A percentile compares a stretch with the other conserved stretches of the same genome.
Conservation (phyloP, 495 filamentous ascomycete species). For the Parmelia sp. region DNA sequence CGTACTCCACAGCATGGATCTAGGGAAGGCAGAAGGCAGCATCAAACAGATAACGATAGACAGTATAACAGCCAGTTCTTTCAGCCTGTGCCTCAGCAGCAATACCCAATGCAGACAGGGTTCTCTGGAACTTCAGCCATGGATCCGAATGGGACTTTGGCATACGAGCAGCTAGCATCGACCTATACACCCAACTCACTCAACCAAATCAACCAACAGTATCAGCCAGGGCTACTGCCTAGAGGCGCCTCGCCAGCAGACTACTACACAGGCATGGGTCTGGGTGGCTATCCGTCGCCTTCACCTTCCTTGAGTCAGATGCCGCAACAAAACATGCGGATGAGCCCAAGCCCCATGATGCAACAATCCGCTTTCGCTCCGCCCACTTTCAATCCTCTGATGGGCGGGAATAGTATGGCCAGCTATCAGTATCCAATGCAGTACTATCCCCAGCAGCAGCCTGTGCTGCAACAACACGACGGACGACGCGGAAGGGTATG, state of each 20-base stretch:
- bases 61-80: constrained; percentile 43
- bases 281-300: constrained; percentile 39
- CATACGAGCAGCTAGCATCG: constrained; percentile 41
- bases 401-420: constrained; percentile 42
- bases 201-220: constrained; percentile 39
- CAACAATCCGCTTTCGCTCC: constrained; percentile 42
- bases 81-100: constrained; percentile 35
- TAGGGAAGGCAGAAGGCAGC: constrained; percentile 36
- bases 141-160: constrained; percentile 36
- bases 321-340: constrained; percentile 34
- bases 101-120: constrained; percentile 30
- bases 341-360: constrained; percentile 40
- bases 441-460: constrained; percentile 44
- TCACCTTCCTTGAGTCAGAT: constrained; percentile 41
- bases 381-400: constrained; percentile 41
- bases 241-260: constrained; percentile 42
- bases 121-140: constrained; percentile 35
- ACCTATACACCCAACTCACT: constrained; percentile 39
- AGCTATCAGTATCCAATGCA: constrained; percentile 47
- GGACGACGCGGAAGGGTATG: constrained; percentile 44
- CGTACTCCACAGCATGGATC: constrained; percentile 43
- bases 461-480: constrained; percentile 35
- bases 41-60: constrained; percentile 41
- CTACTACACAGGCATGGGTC: constrained; percentile 39
- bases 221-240: constrained; percentile 42